phyloP scores from a whole-genome alignment of 768 basidiomycete genomes.

The Trametes elegans region DNA sequence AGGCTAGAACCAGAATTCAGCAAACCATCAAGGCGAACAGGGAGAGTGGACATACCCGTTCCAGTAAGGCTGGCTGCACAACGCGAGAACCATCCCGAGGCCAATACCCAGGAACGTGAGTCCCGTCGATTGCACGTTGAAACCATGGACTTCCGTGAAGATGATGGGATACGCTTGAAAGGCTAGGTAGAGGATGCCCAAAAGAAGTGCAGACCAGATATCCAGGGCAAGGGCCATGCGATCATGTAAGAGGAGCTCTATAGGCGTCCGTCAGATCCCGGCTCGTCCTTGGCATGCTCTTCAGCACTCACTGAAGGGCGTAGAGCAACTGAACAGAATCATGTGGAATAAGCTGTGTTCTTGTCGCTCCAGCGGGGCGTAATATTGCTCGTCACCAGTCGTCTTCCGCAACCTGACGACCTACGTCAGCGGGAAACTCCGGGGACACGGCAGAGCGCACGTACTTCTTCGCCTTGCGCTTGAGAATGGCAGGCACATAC shows the following conservation, averaged over 20 bases:
- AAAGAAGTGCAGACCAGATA: conserved; percentile 51
- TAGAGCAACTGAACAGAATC: conserved; percentile 58
- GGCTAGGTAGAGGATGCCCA: conserved; percentile 47
- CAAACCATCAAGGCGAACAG: background rate
- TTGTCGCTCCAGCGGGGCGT: conserved; percentile 57
- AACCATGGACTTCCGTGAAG: conserved; percentile 47
- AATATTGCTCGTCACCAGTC: conserved; percentile 53
- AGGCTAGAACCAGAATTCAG: background rate
- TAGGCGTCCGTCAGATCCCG: background rate
- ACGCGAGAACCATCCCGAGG: conserved; percentile 40
- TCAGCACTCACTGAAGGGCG: conserved; percentile 62
- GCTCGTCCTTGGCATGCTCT: background rate
- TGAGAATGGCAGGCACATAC: conserved; percentile 57
- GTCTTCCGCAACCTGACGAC: conserved; percentile 48
- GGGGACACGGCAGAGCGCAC: background rate
- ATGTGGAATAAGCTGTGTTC: conserved; percentile 44
- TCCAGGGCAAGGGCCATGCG: conserved; percentile 76
- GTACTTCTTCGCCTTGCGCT: conserved; percentile 57
- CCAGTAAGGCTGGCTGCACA: conserved; percentile 45
- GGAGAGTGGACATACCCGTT: conserved; percentile 29
- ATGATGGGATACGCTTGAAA: conserved; percentile 60
- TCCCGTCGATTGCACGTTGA: conserved; percentile 49
- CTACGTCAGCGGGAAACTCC: background rate
- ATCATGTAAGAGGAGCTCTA: conserved; percentile 63
- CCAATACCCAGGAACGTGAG: conserved; percentile 52